Conservation (phyloP, 345 rosid species). For the Chamaenerion angustifolium region DNA sequence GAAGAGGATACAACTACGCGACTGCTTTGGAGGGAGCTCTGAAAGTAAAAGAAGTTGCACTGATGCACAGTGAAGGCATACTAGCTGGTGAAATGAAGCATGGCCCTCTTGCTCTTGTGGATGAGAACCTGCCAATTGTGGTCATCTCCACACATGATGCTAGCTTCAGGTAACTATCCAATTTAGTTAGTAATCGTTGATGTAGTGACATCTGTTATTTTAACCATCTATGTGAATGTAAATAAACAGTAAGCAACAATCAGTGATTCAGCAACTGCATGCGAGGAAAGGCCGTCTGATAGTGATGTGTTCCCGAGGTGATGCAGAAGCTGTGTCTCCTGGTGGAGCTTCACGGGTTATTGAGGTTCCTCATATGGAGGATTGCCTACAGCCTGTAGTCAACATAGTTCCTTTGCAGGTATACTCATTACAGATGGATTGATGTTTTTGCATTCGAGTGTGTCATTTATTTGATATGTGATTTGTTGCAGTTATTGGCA, state of each 20-base stretch:
- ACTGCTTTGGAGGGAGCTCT: constrained; percentile 87
- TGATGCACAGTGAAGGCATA: constrained; percentile 96
- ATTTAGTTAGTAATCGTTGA: too few species aligned
- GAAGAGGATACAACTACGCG: constrained; percentile 87
- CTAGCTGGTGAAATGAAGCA: constrained; percentile 99
- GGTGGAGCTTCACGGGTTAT: constrained; percentile 60
- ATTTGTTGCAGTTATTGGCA: constrained; percentile 73
- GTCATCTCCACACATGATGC: constrained; percentile 86
- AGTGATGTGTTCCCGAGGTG: constrained; percentile 77
- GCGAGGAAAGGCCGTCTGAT: constrained; percentile 77
- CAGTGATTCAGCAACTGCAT: constrained; percentile 90
- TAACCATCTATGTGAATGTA: background rate
- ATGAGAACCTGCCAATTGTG: constrained; percentile 68
- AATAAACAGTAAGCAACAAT: constrained; percentile 70
- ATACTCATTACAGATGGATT: too few species aligned
- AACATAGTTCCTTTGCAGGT: constrained; percentile 87
- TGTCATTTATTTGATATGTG: too few species aligned
- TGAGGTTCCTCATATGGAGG: constrained; percentile 87
- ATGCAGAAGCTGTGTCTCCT: constrained; percentile 62
- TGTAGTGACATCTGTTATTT: background rate
- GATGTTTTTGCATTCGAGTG: too few species aligned
- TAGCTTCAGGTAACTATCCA: constrained; percentile 54
- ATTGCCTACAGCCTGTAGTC: constrained; percentile 84
- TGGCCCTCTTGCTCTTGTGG: constrained; percentile 92
- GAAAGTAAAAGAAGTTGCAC: constrained; percentile 91